phyloP scores from a whole-genome alignment of 768 basidiomycete genomes.

The Lentinus brumalis region DNA sequence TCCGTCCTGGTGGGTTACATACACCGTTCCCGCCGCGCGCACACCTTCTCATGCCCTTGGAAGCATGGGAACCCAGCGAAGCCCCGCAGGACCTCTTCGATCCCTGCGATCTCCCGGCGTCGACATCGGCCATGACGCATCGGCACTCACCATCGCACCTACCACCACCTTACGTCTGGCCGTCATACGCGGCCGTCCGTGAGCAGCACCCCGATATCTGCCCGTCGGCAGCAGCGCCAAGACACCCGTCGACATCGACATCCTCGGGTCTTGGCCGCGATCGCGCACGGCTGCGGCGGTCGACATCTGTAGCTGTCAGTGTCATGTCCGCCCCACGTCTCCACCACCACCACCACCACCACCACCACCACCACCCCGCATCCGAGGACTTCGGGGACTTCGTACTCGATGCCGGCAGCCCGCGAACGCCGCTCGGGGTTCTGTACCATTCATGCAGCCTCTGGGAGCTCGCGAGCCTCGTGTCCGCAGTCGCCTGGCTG shows the following conservation, averaged over 20 bases:
- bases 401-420: not conserved
- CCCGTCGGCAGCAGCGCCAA: too few relatives aligned
- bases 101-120: not conserved
- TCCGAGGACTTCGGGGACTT: not conserved
- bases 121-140: not conserved
- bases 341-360: not conserved
- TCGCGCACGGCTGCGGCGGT: too few relatives aligned
- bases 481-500: constrained; percentile 16
- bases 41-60: not conserved
- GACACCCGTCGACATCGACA: too few relatives aligned
- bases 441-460: constrained; percentile 5
- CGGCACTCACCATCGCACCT: not conserved
- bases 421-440: constrained; percentile 1
- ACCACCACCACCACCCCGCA: not conserved
- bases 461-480: constrained; percentile 19
- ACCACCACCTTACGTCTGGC: too few relatives aligned
- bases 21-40: not conserved
- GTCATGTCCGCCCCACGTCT: too few relatives aligned
- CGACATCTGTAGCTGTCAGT: too few relatives aligned
- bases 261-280: too few relatives aligned
- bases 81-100: not conserved
- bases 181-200: too few relatives aligned
- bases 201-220: too few relatives aligned
- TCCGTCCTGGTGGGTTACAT: not conserved
- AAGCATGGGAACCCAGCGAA: not conserved